Evolutionary conservation across 2,329 filamentous ascomycete genomes (phyloP).

Genomic region (Ophiostoma triangulosporum): DNA sequence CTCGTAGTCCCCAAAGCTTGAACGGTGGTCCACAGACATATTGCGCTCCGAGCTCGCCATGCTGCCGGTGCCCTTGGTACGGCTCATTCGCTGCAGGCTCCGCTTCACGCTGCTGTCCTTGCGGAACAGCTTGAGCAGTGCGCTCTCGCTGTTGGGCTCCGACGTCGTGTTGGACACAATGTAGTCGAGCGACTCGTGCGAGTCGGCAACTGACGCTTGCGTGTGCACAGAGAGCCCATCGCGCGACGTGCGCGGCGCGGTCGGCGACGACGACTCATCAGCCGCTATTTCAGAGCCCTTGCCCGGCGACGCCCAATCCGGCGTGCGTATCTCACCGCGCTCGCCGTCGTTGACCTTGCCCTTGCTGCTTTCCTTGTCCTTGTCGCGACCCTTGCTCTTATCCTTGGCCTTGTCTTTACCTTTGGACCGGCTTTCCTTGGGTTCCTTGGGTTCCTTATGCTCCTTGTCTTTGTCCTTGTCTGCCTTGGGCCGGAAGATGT

Average conservation of each 20-base stretch:
- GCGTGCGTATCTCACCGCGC: background rate
- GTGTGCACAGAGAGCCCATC: slow-evolving; percentile 45
- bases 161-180: slow-evolving; percentile 43
- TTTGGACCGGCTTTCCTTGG: slow-evolving; percentile 21
- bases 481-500: slow-evolving; percentile 41
- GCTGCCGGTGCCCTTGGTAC: slow-evolving; percentile 38
- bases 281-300: slow-evolving; percentile 27
- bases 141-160: slow-evolving; percentile 39
- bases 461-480: slow-evolving; percentile 20
- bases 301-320: slow-evolving; percentile 20
- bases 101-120: slow-evolving; percentile 56
- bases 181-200: slow-evolving; percentile 44
- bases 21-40: slow-evolving; percentile 35
- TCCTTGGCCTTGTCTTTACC: slow-evolving; percentile 26
- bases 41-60: slow-evolving; percentile 45
- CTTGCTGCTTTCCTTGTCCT: slow-evolving; percentile 23
- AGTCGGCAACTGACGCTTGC: slow-evolving; percentile 45
- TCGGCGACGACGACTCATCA: slow-evolving; percentile 28
- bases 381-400: slow-evolving; percentile 26
- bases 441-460: slow-evolving; percentile 25
- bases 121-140: slow-evolving; percentile 50
- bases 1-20: slow-evolving; percentile 43
- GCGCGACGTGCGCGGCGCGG: slow-evolving; percentile 41
- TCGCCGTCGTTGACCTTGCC: slow-evolving; percentile 21
- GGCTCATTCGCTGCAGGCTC: slow-evolving; percentile 39